These are phyloP conservation scores for Bryoerythrophyllum caledonicum DNA, from an alignment of 225 moss, liverwort and hornwort species.

Conservation along the genomic window DNA sequence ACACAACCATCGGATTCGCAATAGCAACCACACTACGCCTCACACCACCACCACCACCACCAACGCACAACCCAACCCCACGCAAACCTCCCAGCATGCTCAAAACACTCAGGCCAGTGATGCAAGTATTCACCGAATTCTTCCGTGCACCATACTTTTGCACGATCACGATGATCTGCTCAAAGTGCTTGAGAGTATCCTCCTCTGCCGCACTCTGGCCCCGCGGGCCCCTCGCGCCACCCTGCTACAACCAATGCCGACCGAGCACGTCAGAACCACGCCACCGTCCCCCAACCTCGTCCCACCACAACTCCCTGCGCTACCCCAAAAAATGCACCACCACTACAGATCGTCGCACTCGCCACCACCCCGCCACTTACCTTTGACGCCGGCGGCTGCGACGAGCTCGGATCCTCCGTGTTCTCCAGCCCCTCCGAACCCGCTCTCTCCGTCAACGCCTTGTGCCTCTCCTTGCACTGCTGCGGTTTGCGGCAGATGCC, in stretches of 20 bases:
- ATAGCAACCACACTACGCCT: not conserved
- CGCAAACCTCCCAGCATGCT: not conserved
- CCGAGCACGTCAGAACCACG: constrained; percentile 15
- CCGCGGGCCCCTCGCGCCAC: constrained; percentile 54
- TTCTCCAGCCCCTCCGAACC: constrained; percentile 68
- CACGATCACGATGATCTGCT: constrained; percentile 60
- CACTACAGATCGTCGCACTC: too few relatives aligned
- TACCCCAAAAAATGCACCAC: not conserved
- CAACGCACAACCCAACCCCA: not conserved
- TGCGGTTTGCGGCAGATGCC: constrained; percentile 75
- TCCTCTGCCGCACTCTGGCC: constrained; percentile 69
- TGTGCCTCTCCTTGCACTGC: constrained; percentile 80
- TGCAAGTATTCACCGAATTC: constrained; percentile 43
- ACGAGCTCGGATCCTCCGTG: constrained; percentile 68
- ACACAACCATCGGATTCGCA: not conserved
- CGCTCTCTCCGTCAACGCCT: constrained; percentile 58
- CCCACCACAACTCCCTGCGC: not conserved
- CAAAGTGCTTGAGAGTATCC: constrained; percentile 81
- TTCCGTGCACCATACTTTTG: constrained; percentile 53
- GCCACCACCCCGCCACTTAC: constrained; percentile 10
- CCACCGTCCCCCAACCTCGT: not conserved
- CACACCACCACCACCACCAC: not conserved
- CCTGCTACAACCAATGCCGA: constrained; percentile 47
- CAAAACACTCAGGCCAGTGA: constrained; percentile 4
- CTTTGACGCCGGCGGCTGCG: constrained; percentile 51